phyloP scores from a whole-genome alignment of 2,329 filamentous ascomycete genomes.

The Ilyonectria mors-panacis region DNA sequence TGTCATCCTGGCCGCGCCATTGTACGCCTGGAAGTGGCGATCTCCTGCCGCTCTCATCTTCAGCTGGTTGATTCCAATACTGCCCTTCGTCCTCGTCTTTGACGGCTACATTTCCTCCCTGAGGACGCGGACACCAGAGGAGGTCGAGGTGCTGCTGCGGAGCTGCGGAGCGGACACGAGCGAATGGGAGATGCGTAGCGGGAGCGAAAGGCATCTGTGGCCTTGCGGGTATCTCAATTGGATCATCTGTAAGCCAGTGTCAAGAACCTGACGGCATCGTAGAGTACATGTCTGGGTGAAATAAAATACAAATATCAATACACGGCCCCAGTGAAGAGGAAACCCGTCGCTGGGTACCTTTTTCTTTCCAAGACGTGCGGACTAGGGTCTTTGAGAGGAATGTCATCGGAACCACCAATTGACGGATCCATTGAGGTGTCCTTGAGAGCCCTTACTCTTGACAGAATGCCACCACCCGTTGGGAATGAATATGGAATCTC shows the following conservation, averaged over 20 bases:
- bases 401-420: slow-evolving; percentile 63
- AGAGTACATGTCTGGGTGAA: slow-evolving; percentile 16
- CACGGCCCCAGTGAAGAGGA: background rate
- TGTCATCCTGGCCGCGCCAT: slow-evolving; percentile 66
- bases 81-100: slow-evolving; percentile 77
- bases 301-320: slow-evolving; percentile 15
- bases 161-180: slow-evolving; percentile 62
- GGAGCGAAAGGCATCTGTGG: slow-evolving; percentile 63
- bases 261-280: slow-evolving; percentile 26
- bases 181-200: slow-evolving; percentile 66
- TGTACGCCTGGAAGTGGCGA: slow-evolving; percentile 67
- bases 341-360: background rate
- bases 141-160: slow-evolving; percentile 73
- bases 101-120: slow-evolving; percentile 79
- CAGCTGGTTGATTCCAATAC: slow-evolving; percentile 75
- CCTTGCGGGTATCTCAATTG: slow-evolving; percentile 67
- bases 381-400: background rate
- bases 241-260: slow-evolving; percentile 62
- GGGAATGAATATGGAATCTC: slow-evolving; percentile 59
- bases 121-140: slow-evolving; percentile 76
- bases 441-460: slow-evolving; percentile 54
- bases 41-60: slow-evolving; percentile 73
- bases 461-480: slow-evolving; percentile 65
- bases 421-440: slow-evolving; percentile 58
- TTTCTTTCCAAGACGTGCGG: background rate